These are phyloP conservation scores for Raffaelea arxii DNA, from an alignment of 2,329 filamentous ascomycete genomes.

Conservation along the genomic window DNA sequence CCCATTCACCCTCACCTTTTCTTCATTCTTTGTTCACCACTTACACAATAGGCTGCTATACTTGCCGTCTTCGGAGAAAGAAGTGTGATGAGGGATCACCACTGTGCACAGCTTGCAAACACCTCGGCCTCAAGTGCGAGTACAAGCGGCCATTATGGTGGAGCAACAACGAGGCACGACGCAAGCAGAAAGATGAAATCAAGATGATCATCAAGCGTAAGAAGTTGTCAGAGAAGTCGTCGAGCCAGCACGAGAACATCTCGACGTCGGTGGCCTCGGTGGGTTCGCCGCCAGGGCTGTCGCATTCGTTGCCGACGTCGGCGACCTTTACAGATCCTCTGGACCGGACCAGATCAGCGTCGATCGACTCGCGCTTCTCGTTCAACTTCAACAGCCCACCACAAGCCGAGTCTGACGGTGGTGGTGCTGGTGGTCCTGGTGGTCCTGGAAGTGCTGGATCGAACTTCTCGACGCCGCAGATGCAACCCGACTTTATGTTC, in stretches of 20 bases:
- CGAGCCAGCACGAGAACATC: constrained; percentile 26
- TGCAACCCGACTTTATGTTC: constrained; percentile 52
- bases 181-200: constrained; percentile 85
- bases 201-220: constrained; percentile 97
- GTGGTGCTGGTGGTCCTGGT: no score
- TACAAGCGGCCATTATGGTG: constrained; percentile 98
- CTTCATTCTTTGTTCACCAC: background rate
- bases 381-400: constrained; percentile 61
- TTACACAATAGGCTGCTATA: constrained; percentile 49
- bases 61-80: constrained; percentile 56
- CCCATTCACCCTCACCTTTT: background rate
- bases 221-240: constrained; percentile 81
- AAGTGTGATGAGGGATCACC: constrained; percentile 59
- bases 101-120: constrained; percentile 55
- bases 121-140: constrained; percentile 79
- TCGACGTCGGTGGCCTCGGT: constrained; percentile 41
- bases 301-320: constrained; percentile 72
- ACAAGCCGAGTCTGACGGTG: constrained; percentile 35
- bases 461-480: constrained; percentile 47
- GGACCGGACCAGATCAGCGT: constrained; percentile 63
- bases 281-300: constrained; percentile 65
- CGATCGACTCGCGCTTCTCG: constrained; percentile 71
- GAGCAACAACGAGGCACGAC: constrained; percentile 82
- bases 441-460: constrained; percentile 26
- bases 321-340: constrained; percentile 69